Evolutionary conservation across 1,284 basidiomycete species (phyloP), one percentile per base, ranked within the genome.

Genomic region (Naganishia sp.): DNA sequence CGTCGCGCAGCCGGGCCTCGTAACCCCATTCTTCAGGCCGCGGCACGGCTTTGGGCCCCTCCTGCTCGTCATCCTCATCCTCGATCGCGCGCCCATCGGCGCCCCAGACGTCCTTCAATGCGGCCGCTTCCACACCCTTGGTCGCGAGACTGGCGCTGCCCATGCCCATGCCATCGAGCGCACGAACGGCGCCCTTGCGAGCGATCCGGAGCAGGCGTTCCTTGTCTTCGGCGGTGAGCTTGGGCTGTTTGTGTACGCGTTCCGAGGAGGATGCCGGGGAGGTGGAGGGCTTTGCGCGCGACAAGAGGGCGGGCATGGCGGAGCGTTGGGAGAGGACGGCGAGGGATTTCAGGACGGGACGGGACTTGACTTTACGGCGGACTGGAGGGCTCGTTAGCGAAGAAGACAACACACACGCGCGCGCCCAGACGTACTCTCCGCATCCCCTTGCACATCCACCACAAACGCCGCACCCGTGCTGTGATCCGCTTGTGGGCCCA

Each of bases 321-420:
- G 90, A 93, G 36, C 91, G 88, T 77, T 92, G 86, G 0, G 86
- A 79, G 18, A 98, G 86, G 50, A 96, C 89, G 81, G 91, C 90
- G 6, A 89, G 83, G 0, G 90, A 90, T 44, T 60, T 55, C 9
- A 67, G 42, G 15, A 50, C 54, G 36, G 48, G 61, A 28, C 65
- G 55, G 45, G 59, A 49, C 25, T 55, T 60, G 44, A 61, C 59
- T 55, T 66, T 53, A 52, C 67, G 54, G 54, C 87, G 90, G 25
- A 95, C 82, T 10, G 82, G 83, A 31, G 77, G 23, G 28, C 28
- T 28, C 28, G 28, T 28, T 28, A 28, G 28, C 28, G 28, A 28
- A 28, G 2, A 28, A 28, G 2, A 2, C 28, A 28, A 28, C 28
- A 28, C 21, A 23, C 3, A 15, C 25, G 18, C 11, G 5, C 18